Conservation (phyloP, 1,284 basidiomycete species). For the Ganoderma boninense region DNA sequence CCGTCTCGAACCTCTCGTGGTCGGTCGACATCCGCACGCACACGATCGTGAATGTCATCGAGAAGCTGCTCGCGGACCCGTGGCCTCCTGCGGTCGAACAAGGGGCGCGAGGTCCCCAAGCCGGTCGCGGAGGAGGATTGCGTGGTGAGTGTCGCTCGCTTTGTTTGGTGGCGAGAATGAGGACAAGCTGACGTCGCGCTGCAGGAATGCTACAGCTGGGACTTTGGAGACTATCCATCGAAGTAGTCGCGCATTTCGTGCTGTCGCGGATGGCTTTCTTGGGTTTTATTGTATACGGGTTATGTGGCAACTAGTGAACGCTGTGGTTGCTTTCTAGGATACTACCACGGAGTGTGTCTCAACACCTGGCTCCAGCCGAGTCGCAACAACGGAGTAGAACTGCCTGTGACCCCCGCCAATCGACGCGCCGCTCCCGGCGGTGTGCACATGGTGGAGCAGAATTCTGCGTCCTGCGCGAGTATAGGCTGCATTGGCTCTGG, state of each 20-base stretch:
- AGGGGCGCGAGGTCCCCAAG: slow-evolving; percentile 70
- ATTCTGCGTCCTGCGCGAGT: background rate
- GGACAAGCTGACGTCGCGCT: background rate
- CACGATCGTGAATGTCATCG: slow-evolving; percentile 84
- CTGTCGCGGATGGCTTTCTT: background rate
- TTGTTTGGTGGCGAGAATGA: background rate
- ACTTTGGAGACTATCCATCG: slow-evolving; percentile 62
- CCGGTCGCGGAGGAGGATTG: slow-evolving; percentile 63
- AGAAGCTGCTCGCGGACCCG: slow-evolving; percentile 76
- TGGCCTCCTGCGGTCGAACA: slow-evolving; percentile 72
- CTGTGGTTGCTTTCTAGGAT: background rate
- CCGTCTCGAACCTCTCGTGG: slow-evolving; percentile 88
- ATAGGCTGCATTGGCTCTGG: background rate
- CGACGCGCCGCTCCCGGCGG: background rate
- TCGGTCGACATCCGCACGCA: slow-evolving; percentile 84
- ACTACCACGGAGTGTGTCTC: background rate
- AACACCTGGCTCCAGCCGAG: background rate
- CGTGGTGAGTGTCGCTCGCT: slow-evolving; percentile 55
- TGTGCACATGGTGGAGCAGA: background rate
- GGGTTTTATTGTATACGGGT: background rate
- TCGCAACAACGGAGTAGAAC: too few species aligned
- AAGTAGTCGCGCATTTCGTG: background rate
- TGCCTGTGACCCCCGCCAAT: too few species aligned
- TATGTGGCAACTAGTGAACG: background rate
- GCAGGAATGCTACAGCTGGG: slow-evolving; percentile 80